Conservation (phyloP, 805 yeast species). For the Candida yuanshanica region DNA sequence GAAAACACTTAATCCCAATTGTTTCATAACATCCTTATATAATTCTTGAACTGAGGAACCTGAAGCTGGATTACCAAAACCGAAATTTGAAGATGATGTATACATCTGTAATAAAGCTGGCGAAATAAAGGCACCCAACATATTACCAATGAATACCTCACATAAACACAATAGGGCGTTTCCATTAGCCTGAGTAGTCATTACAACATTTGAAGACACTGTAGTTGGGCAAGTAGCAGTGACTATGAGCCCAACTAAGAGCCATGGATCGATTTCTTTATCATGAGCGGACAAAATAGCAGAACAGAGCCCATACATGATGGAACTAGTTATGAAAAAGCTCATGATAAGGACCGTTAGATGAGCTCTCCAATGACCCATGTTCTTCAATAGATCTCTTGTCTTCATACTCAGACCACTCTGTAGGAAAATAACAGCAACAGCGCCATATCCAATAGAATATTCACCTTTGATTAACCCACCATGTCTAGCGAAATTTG, state of each 20-base stretch:
- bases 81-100: slow-evolving; percentile 48
- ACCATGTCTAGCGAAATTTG: slow-evolving; percentile 78
- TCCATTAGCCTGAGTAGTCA: slow-evolving; percentile 85
- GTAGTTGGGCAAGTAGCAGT: slow-evolving; percentile 91
- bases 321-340: slow-evolving; percentile 64
- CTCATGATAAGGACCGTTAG: slow-evolving; percentile 59
- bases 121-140: slow-evolving; percentile 80
- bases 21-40: slow-evolving; percentile 78
- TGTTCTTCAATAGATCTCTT: slow-evolving; percentile 50
- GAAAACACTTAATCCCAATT: slow-evolving; percentile 77
- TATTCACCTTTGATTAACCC: slow-evolving; percentile 73
- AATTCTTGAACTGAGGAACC: slow-evolving; percentile 48
- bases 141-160: slow-evolving; percentile 81
- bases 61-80: slow-evolving; percentile 74
- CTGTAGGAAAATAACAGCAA: slow-evolving; percentile 75
- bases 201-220: slow-evolving; percentile 85
- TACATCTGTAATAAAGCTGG: slow-evolving; percentile 81
- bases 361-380: slow-evolving; percentile 81
- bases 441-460: slow-evolving; percentile 79
- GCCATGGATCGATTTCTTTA: slow-evolving; percentile 62
- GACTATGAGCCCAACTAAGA: slow-evolving; percentile 73
- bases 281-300: slow-evolving; percentile 60
- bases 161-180: slow-evolving; percentile 72
- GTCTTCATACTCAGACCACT: slow-evolving; percentile 79
- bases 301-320: slow-evolving; percentile 65